Evolutionary conservation across 805 yeast genomes (phyloP).

Genomic region (Metschnikowia peoriensis): DNA sequence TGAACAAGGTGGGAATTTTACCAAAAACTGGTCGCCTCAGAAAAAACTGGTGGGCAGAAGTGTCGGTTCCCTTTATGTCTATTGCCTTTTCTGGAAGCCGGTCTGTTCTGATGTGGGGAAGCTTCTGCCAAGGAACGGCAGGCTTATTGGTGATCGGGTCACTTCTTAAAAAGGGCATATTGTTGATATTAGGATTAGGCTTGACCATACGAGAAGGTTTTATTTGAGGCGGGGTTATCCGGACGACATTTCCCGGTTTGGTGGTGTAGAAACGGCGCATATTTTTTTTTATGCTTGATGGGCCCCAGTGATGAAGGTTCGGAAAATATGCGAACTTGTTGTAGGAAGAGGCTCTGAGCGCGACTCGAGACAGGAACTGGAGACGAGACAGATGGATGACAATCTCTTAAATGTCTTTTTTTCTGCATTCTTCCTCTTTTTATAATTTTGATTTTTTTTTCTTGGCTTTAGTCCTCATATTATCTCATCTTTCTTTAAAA

Average conservation of each 20-base stretch:
- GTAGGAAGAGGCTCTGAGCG: neutral
- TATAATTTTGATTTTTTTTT: neutral
- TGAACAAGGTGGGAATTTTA: slow-evolving; percentile 18
- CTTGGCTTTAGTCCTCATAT: no score
- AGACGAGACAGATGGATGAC: no score
- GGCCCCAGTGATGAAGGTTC: neutral
- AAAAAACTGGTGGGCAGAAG: slow-evolving; percentile 18
- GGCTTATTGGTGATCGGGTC: slow-evolving; percentile 4
- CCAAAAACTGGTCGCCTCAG: slow-evolving; percentile 9
- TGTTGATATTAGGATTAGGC: slow-evolving; percentile 5
- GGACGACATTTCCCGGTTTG: neutral
- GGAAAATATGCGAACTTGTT: neutral
- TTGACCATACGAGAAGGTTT: neutral
- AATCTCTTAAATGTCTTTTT: no score
- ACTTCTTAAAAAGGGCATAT: neutral
- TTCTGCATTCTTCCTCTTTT: no score
- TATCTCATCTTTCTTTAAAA: no score
- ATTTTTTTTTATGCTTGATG: neutral
- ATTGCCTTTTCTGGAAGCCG: slow-evolving; percentile 27
- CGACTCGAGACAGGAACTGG: neutral
- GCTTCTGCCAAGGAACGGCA: slow-evolving; percentile 7
- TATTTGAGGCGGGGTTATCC: neutral
- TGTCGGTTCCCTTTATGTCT: slow-evolving; percentile 38
- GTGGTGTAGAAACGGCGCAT: slow-evolving; percentile 5
- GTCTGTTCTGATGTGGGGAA: slow-evolving; percentile 14